These are phyloP conservation scores for Pisolithus orientalis DNA, from an alignment of 768 basidiomycete species.

Conservation along the genomic window DNA sequence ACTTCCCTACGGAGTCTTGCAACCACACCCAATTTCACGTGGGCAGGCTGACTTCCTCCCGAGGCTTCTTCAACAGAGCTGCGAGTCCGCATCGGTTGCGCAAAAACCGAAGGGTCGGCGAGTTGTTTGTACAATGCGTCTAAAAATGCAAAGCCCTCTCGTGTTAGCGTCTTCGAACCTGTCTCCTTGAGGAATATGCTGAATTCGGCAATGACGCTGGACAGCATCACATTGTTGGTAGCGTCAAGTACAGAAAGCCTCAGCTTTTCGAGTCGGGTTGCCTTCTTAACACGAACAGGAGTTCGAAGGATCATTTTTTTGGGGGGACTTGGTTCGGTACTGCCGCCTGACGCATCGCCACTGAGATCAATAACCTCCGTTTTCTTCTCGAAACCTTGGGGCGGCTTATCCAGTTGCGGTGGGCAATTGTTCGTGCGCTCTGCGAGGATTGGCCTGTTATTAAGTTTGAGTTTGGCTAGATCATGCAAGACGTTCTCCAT, in stretches of 20 bases:
- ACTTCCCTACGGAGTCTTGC: conserved; percentile 54
- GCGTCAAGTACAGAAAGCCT: conserved; percentile 38
- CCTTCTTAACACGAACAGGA: conserved; percentile 33
- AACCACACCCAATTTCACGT: conserved; percentile 55
- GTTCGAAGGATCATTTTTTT: conserved; percentile 23
- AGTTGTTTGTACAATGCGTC: conserved; percentile 68
- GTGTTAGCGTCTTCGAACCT: conserved; percentile 61
- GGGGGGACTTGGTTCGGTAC: conserved; percentile 12
- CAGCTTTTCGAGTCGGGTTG: conserved; percentile 44
- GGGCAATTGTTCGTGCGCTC: conserved; percentile 40
- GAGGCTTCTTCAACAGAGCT: conserved; percentile 34
- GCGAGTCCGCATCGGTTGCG: conserved; percentile 45
- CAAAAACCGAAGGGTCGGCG: conserved; percentile 57
- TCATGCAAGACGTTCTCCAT: conserved; percentile 54
- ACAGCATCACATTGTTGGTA: conserved; percentile 49
- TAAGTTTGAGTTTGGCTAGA: conserved; percentile 53
- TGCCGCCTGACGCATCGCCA: conserved; percentile 29
- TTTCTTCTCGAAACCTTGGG: conserved; percentile 6
- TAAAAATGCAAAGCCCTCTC: conserved; percentile 65
- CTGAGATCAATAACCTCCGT: conserved; percentile 43
- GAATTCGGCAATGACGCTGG: conserved; percentile 53
- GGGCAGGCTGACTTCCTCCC: conserved; percentile 38
- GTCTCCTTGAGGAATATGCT: conserved; percentile 50
- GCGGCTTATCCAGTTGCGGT: conserved; percentile 30
- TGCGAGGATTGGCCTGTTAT: conserved; percentile 43